Evolutionary conservation across 345 rosid species (phyloP), one percentile per base, ranked within the genome.

Genomic region (Lepidium aucheri): DNA sequence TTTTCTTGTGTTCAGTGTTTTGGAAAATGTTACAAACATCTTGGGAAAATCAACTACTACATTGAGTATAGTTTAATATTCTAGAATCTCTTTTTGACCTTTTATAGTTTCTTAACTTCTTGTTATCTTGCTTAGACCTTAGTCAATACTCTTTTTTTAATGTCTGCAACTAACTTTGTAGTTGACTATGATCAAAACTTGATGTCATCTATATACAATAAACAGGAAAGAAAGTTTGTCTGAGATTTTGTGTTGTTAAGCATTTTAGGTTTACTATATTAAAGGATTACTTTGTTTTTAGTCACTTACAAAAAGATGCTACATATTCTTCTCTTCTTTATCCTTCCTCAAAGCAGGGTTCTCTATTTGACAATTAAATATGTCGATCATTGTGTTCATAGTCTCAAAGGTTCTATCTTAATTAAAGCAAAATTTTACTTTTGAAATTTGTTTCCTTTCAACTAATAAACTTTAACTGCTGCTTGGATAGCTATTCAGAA

Each of bases 1-100:
- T 35, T 55, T 28, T 71, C 60, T 63, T 64, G 70, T 72, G 68
- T 9, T 34, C 22, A 7, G 74, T 36, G 58, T 47, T 47, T 17
- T 28, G 9, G 26, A 64, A 46, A 18, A 55, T 56, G 52, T 39
- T 54, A 11, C 63, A 53, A 69, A 45, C 46, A 70, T 53, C 15
- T 63, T 6, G 51, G 36, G 28, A 47, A n/a, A 9, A 38, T 2
- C 35, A 63, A 34, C 11, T 62, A 62, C 55, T 61, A 8, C 15
- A 53, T 12, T 2, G 20, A 24, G 34, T 12, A 13, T 28, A 51
- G 13, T 42, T 53, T 41, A 30, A 44, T 41, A 7, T 69, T 38
- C 52, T 16, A 1, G 14, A 28, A 16, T 45, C 69, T 45, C 69
- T 47, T 53, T 24, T 57, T 56, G 72, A 56, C 64, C 38, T 36